Base-by-base conservation (phyloP, 1,284 basidiomycete species). In the Schizophyllum amplum region DNA sequence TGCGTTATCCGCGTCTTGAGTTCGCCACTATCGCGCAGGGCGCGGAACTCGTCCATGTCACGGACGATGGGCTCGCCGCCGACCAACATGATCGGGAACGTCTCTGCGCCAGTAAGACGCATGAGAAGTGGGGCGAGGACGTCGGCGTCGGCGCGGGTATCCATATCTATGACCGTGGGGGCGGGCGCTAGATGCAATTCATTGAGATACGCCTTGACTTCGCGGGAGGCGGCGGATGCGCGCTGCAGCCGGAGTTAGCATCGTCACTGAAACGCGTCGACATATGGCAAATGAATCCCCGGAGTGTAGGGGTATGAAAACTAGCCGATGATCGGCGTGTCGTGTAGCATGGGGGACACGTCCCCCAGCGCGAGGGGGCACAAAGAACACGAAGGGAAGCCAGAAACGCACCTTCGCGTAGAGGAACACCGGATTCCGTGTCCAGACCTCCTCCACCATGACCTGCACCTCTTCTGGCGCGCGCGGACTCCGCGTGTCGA, bases 111-210 rank as follows among this genome's bases (percentile, higher is more conserved):
- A 0, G 88, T 85, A 42, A 93, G 73, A 6, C 78, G 75, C 6
- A 61, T 53, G 27, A 77, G 64, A 52, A 75, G 66, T 7, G 73
- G 71, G 25, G 67, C 66, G 46, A 83, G 65, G 55, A 86, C 82
- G 59, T 71, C 86, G 67, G 68, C 83, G 72, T 80, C 78, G 54
- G 76, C 75, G 24, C 78, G 75, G 46, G 71, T 61, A 68, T 93
- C 90, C 26, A 91, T 78, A 55, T 92, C 87, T 59, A 94, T 79
- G 55, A 91, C 74, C 11, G 85, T 81, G 0, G 90, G 86, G 0
- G 78, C 67, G 5, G 91, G 91, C 1, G 71, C 71, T 55, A 92
- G 78, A 61, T 83, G 74, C 71, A 90, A 76, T 23, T 74, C 73
- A 0, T 73, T 67, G 2, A 94, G 70, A 9, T 87, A 75, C 25